phyloP scores from a whole-genome alignment of 2,329 filamentous ascomycete species.

The Fonsecaea pedrosoi region DNA sequence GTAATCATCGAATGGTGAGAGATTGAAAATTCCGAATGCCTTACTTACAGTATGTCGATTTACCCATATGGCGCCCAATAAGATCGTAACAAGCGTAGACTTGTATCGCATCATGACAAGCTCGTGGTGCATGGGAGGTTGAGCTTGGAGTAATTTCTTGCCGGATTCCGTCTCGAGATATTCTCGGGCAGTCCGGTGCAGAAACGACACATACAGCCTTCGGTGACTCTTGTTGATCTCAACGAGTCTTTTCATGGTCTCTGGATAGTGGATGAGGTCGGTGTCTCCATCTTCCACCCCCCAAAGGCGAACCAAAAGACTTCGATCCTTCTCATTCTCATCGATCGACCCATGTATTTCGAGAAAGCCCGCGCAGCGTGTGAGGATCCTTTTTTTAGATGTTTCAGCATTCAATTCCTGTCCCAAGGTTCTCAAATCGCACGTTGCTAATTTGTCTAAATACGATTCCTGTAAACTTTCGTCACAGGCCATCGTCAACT shows the following conservation, averaged over 20 bases:
- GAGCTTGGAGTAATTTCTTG: neutral
- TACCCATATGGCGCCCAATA: too few species aligned
- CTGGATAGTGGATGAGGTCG: neutral
- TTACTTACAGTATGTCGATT: too few species aligned
- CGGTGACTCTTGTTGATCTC: neutral
- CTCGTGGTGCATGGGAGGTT: neutral
- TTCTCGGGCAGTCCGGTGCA: neutral
- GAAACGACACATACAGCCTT: neutral
- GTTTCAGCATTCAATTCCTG: neutral
- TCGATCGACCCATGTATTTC: neutral
- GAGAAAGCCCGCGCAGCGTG: slow-evolving; percentile 3
- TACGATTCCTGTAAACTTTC: neutral
- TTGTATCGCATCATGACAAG: neutral
- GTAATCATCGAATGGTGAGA: too few species aligned
- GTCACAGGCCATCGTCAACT: neutral
- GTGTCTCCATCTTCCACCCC: neutral
- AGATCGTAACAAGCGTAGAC: neutral
- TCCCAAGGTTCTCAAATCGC: neutral
- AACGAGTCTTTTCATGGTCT: neutral
- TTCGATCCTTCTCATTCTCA: neutral
- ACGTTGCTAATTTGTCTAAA: neutral
- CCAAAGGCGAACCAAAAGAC: too few species aligned
- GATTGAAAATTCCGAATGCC: too few species aligned
- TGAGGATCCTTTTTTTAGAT: neutral
- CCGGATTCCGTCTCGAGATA: neutral